A percentile compares a stretch with the other conserved stretches of the same genome.
Evolutionary conservation across 495 filamentous ascomycete genomes (phyloP).

Genomic region (Penicillium waksmanii): DNA sequence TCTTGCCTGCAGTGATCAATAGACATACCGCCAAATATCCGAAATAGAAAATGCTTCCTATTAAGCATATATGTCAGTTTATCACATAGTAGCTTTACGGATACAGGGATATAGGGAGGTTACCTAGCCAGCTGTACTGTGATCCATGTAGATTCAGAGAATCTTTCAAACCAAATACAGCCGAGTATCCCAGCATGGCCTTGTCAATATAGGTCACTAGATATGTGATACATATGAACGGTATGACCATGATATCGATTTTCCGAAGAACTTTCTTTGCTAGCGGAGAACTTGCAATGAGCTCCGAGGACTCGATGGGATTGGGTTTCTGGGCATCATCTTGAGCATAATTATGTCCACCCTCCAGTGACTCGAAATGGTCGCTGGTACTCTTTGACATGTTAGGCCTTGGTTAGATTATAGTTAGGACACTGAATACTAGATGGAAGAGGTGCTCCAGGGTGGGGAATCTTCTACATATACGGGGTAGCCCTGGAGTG

Average conservation of each 20-base stretch:
- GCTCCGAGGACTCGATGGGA: background rate
- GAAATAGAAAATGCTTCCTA: conserved; percentile 52
- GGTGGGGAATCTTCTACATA: background rate
- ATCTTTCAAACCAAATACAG: conserved; percentile 53
- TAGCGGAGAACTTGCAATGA: background rate
- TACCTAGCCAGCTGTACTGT: conserved; percentile 53
- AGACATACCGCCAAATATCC: conserved; percentile 44
- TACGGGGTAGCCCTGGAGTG: background rate
- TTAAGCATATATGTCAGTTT: background rate
- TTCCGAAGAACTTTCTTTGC: conserved; percentile 15
- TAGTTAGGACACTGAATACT: background rate
- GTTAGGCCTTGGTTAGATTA: background rate
- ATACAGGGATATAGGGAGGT: too few relatives aligned
- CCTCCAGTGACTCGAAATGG: conserved; percentile 3
- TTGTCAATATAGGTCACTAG: conserved; percentile 21
- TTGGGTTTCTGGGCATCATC: background rate
- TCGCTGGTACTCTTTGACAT: conserved; percentile 8
- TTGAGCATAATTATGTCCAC: background rate
- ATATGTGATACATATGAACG: conserved; percentile 23
- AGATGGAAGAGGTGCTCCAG: background rate
- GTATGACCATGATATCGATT: conserved; percentile 21
- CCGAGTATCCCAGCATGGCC: conserved; percentile 32
- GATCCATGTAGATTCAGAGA: conserved; percentile 46
- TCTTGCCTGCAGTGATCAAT: background rate
- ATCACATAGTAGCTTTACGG: too few relatives aligned